phyloP scores from a whole-genome alignment of 1,284 basidiomycete genomes.

The Macrocystidia cucumis region DNA sequence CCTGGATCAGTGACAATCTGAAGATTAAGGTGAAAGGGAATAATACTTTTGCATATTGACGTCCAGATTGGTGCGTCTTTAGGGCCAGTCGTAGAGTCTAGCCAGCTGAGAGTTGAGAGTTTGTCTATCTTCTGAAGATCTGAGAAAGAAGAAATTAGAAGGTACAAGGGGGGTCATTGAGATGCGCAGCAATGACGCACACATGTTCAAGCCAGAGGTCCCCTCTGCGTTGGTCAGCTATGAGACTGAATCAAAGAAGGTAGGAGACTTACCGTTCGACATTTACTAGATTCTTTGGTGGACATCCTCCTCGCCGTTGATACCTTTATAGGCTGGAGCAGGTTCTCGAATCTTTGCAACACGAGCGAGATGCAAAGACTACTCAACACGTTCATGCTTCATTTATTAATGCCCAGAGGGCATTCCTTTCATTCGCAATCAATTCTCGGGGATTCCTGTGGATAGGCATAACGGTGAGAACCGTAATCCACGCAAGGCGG shows the following conservation, averaged over 20 bases:
- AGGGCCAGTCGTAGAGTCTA: constrained; percentile 36
- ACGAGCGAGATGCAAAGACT: too few relatives aligned
- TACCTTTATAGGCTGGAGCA: constrained; percentile 11
- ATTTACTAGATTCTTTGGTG: constrained; percentile 13
- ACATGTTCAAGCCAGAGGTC: constrained; percentile 35
- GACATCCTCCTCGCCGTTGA: constrained; percentile 3
- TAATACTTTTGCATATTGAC: constrained; percentile 48
- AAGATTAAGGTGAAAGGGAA: constrained; percentile 3
- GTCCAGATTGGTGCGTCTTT: constrained; percentile 48
- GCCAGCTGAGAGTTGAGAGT: constrained; percentile 43
- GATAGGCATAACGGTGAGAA: too few relatives aligned
- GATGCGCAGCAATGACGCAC: constrained; percentile 17
- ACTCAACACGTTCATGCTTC: too few relatives aligned
- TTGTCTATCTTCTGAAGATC: constrained; percentile 43
- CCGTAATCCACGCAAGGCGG: too few relatives aligned
- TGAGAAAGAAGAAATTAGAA: constrained; percentile 16
- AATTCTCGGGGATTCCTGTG: too few relatives aligned
- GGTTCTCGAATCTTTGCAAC: too few relatives aligned
- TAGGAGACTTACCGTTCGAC: constrained; percentile 18
- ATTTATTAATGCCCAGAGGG: too few relatives aligned
- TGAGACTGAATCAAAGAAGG: not conserved
- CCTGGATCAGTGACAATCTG: constrained; percentile 8
- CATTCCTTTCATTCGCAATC: too few relatives aligned
- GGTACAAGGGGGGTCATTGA: constrained; percentile 5
- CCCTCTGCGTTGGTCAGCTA: constrained; percentile 14